Conservation (phyloP, 2,329 filamentous ascomycete species). For the Tothia fuscella region DNA sequence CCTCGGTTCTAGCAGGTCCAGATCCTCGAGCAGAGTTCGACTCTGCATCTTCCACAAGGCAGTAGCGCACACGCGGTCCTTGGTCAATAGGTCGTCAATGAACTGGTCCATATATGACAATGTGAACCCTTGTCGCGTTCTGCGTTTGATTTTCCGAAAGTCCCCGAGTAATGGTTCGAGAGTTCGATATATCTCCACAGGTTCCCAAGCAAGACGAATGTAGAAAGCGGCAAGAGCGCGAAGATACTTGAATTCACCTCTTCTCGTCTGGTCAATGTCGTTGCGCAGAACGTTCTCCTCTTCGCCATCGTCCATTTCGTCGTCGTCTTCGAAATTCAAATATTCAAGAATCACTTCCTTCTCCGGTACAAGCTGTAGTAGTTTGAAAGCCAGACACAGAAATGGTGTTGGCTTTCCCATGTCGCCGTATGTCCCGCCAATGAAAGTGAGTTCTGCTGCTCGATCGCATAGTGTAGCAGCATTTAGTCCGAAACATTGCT, state of each 20-base stretch:
- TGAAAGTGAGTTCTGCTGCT: conserved; percentile 68
- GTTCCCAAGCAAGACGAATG: conserved; percentile 72
- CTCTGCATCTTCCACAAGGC: conserved; percentile 85
- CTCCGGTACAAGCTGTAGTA: conserved; percentile 74
- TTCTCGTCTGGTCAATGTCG: conserved; percentile 6
- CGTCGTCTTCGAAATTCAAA: conserved; percentile 59
- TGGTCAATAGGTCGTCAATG: conserved; percentile 79
- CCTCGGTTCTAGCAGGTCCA: conserved; percentile 76
- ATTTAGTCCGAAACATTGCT: conserved; percentile 95
- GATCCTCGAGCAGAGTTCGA: conserved; percentile 71
- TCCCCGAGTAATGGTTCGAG: conserved; percentile 79
- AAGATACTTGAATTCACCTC: conserved; percentile 57
- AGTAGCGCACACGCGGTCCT: conserved; percentile 83
- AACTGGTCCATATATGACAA: conserved; percentile 85
- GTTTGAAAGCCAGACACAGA: conserved; percentile 86
- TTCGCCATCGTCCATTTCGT: conserved; percentile 29
- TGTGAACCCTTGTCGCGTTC: conserved; percentile 59
- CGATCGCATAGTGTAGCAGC: conserved; percentile 70
- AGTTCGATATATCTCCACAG: conserved; percentile 65
- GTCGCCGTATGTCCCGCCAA: conserved; percentile 79
- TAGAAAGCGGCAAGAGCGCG: conserved; percentile 87
- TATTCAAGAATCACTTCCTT: conserved; percentile 73
- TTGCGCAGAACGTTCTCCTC: conserved; percentile 15
- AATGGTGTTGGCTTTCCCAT: conserved; percentile 85
- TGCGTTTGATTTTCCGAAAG: conserved; percentile 67